Evolutionary conservation across 345 rosid species (phyloP).

Genomic region (Ceriops decandra): DNA sequence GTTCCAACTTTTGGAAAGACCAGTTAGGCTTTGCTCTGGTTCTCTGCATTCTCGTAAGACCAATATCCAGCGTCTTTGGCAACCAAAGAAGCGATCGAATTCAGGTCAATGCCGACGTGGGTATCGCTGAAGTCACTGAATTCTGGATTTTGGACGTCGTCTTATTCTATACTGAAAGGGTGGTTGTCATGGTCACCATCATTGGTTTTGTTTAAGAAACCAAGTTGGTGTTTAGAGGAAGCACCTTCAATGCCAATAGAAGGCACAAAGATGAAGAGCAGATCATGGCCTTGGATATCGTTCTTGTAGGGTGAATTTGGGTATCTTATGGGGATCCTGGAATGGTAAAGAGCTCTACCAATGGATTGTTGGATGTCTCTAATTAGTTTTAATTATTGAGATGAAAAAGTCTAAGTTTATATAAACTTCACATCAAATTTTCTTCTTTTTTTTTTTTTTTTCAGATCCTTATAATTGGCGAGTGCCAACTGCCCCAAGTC

Average conservation of each 20-base stretch:
- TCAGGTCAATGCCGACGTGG: slow-evolving; percentile 42
- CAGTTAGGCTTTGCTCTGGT: slow-evolving; percentile 4
- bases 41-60: neutral
- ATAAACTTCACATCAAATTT: no score
- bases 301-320: neutral
- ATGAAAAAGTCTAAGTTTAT: no score
- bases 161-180: slow-evolving; percentile 30
- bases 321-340: slow-evolving; percentile 18
- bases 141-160: slow-evolving; percentile 24
- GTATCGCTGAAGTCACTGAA: slow-evolving; percentile 30
- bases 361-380: slow-evolving; percentile 19
- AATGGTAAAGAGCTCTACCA: slow-evolving; percentile 23
- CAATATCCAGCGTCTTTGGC: slow-evolving; percentile 33
- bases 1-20: slow-evolving; percentile 29
- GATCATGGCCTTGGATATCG: no score
- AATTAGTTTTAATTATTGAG: no score
- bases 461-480: no score
- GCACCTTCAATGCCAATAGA: slow-evolving; percentile 12
- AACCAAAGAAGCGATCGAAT: slow-evolving; percentile 28
- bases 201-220: slow-evolving; percentile 31
- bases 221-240: slow-evolving; percentile 28
- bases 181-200: slow-evolving; percentile 27
- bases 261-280: slow-evolving; percentile 1
- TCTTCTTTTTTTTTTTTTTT: no score
- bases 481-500: no score